Percentiles rank a stretch among this genome's conserved stretches.
Conservation (phyloP, 1,284 basidiomycete species). For the Phellinidium pouzarii region DNA sequence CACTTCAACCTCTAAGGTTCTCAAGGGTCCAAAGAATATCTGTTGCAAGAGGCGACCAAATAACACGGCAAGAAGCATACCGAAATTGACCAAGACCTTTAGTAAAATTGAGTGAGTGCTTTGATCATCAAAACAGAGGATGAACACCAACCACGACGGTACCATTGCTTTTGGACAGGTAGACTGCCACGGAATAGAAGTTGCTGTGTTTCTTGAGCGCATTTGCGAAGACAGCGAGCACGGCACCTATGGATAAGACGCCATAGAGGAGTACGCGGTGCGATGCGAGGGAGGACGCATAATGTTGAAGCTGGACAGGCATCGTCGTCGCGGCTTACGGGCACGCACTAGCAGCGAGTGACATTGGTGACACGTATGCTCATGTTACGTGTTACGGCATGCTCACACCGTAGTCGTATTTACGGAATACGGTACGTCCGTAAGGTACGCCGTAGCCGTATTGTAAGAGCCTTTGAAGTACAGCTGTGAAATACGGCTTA, state of each 20-base stretch:
- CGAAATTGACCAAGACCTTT: constrained; percentile 92
- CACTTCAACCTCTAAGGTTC: constrained; percentile 90
- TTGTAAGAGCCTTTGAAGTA: too few relatives aligned
- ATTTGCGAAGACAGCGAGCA: constrained; percentile 66
- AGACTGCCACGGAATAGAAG: constrained; percentile 91
- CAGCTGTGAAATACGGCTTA: too few relatives aligned
- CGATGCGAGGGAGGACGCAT: constrained; percentile 46
- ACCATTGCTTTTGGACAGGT: constrained; percentile 86
- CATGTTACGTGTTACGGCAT: background rate
- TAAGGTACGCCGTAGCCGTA: background rate
- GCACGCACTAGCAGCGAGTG: background rate
- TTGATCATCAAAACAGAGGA: background rate
- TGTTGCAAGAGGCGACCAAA: constrained; percentile 75
- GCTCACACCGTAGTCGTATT: background rate
- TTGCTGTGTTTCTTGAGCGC: constrained; percentile 84
- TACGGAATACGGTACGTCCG: background rate
- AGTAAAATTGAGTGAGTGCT: background rate
- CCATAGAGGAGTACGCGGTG: constrained; percentile 68
- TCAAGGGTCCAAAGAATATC: constrained; percentile 88
- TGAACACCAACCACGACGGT: constrained; percentile 71
- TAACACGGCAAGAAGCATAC: constrained; percentile 70
- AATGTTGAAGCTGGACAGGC: constrained; percentile 30
- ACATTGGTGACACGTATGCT: background rate
- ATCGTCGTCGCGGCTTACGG: constrained; percentile 1
- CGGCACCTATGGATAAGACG: constrained; percentile 61